phyloP scores from a whole-genome alignment of 192 early-diverging fungal genomes.

The Dispira parvispora region DNA sequence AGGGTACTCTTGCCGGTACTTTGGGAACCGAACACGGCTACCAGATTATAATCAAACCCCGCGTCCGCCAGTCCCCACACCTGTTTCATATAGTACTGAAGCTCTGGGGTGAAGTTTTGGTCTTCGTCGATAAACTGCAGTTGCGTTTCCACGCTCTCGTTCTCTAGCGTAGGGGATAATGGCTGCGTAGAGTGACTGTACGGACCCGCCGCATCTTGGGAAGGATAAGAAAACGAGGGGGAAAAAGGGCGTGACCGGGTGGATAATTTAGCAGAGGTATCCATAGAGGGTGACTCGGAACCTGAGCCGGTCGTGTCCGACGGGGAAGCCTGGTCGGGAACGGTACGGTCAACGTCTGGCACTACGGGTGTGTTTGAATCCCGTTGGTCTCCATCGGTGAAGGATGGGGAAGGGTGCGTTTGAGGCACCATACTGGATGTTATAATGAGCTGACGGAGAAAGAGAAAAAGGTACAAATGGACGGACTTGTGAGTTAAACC shows the following conservation, averaged over 20 bases:
- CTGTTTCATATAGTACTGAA: slow-evolving; percentile 62
- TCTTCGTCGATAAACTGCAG: slow-evolving; percentile 66
- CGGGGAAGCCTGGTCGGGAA: background rate
- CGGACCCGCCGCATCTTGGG: background rate
- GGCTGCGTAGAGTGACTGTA: background rate
- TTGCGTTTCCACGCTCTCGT: slow-evolving; percentile 13
- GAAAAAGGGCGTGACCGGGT: slow-evolving; percentile 6
- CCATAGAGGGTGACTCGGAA: no score
- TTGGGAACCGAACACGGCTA: slow-evolving; percentile 98
- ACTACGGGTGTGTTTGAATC: background rate
- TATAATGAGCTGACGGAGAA: no score
- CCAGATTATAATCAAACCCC: slow-evolving; percentile 93
- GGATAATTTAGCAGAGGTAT: no score
- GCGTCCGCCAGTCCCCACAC: slow-evolving; percentile 61
- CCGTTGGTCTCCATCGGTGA: no score
- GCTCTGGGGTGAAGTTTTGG: slow-evolving; percentile 57
- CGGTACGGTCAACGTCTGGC: background rate
- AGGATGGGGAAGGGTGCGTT: no score
- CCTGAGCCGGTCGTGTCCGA: slow-evolving; percentile 2
- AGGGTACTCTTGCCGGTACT: slow-evolving; percentile 98
- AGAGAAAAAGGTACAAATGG: no score
- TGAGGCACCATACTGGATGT: no score
- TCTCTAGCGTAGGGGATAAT: background rate
- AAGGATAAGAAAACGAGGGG: slow-evolving; percentile 8
- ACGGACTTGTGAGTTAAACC: no score